Base-by-base conservation (phyloP, 129 eudicot species). In the Escallonia herrerae region DNA sequence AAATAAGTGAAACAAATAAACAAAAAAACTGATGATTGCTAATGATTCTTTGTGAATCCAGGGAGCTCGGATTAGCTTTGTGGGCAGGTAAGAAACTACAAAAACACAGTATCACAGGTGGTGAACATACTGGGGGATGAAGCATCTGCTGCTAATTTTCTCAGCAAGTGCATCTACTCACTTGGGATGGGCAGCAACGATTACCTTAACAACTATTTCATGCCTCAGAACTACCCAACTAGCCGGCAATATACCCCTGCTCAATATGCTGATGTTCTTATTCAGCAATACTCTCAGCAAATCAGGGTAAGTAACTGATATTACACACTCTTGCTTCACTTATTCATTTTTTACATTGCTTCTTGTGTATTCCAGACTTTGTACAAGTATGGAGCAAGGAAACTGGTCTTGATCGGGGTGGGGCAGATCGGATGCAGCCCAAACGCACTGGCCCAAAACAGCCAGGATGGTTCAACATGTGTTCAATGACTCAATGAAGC, bases 361-460 rank as follows among this genome's bases (percentile, higher is more conserved):
- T 22, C 33, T 22, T 22, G 33, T 22, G 33, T 0, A 54, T 5
- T 74, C 8, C 69, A 90, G 97, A 65, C 70, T 8, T 46, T 91
- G 81, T 85, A 88, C 75, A 75, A 76, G 60, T 81, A 74, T 70
- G 98, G 98, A 52, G 98, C 98, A 65, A 85, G 98, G 72, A 88
- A 93, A 70, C 40, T 93, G 15, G 96, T 64, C 9, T 49, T 93
- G 74, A 76, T 72, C 14, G 96, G 98, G 44, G 66, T 93, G 39
- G 98, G 98, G 15, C 98, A 93, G 66, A 93, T 93, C 39, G 98
- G 98, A 6, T 93, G 98, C 73, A 85, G 96, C 78, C 98, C 98
- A 63, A 93, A 66, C 54, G 71, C 51, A 14, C 15, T 66, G 52
- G 59, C 71, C 58, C 71, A 66, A n/a, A 66, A 58, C 62, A 58